phyloP scores from a whole-genome alignment of 2,329 filamentous ascomycete genomes.

The Podosphaera aphanis region DNA sequence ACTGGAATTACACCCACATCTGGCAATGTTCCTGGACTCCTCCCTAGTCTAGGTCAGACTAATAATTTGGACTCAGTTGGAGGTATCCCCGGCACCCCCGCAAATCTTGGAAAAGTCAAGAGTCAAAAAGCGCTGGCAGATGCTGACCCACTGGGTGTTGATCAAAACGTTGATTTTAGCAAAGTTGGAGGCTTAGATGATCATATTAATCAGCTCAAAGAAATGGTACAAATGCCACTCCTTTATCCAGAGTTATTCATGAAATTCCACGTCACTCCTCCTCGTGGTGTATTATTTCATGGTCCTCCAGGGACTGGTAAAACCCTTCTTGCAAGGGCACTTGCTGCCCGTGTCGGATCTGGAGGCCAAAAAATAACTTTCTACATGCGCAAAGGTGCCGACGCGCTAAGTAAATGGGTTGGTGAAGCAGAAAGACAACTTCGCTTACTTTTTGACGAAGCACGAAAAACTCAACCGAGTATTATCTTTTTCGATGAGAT shows the following conservation, averaged over 20 bases:
- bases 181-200: conserved; percentile 79
- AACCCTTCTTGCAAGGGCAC: conserved; percentile 77
- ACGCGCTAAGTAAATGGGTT: conserved; percentile 96
- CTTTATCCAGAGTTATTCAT: conserved; percentile 88
- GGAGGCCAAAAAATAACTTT: conserved; percentile 91
- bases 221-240: conserved; percentile 89
- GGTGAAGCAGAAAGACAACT: conserved; percentile 93
- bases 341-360: conserved; percentile 74
- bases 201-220: conserved; percentile 91
- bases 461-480: conserved; percentile 81
- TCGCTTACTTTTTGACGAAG: conserved; percentile 82
- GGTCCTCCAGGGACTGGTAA: conserved; percentile 89
- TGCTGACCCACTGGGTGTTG: conserved; percentile 81
- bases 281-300: conserved; percentile 86
- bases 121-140: conserved; percentile 81
- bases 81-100: conserved; percentile 36
- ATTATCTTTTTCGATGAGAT: conserved; percentile 99
- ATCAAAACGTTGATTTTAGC: conserved; percentile 78
- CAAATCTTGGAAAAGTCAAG: conserved; percentile 81
- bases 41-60: conserved; percentile 26
- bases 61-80: conserved; percentile 33
- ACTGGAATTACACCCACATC: conserved; percentile 39
- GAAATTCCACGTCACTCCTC: conserved; percentile 78
- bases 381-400: conserved; percentile 97
- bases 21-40: conserved; percentile 25